A percentile compares a stretch with the other conserved stretches of the same genome.
Conservation (phyloP, 2,329 filamentous ascomycete species). For the Penicillium italicum region DNA sequence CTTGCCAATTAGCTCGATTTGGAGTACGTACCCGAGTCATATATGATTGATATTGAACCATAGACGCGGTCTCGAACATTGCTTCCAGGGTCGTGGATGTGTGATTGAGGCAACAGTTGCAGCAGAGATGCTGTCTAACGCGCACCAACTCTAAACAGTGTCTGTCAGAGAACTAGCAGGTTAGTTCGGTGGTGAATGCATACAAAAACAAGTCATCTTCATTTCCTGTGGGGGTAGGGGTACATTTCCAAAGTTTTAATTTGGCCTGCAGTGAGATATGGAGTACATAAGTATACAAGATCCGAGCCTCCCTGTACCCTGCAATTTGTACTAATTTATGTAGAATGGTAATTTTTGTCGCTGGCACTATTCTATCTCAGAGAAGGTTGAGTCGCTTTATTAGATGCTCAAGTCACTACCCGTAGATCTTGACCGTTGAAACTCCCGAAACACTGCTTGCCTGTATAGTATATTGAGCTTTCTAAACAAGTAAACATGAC, state of each 20-base stretch:
- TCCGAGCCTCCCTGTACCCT: neutral
- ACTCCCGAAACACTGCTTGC: neutral
- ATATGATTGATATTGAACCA: neutral
- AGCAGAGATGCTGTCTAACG: neutral
- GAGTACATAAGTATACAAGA: slow-evolving; percentile 2
- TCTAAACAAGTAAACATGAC: neutral
- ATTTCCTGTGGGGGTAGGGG: neutral
- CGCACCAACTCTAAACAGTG: neutral
- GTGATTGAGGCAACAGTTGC: neutral
- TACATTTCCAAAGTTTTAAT: slow-evolving; percentile 8
- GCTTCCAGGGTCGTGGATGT: neutral
- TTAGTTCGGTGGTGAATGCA: neutral
- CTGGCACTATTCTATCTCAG: neutral
- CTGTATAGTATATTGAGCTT: neutral
- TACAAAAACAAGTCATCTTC: neutral
- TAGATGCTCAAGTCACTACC: neutral
- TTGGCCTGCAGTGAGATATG: slow-evolving; percentile 7
- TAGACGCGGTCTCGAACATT: neutral
- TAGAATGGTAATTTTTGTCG: too few relatives aligned
- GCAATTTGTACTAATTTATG: neutral
- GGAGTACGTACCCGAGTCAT: neutral
- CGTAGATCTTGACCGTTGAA: neutral
- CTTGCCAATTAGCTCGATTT: neutral
- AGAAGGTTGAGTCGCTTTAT: neutral
- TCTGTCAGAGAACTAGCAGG: neutral